phyloP scores from a whole-genome alignment of 805 yeast species.

The Naumovozyma castellii region DNA sequence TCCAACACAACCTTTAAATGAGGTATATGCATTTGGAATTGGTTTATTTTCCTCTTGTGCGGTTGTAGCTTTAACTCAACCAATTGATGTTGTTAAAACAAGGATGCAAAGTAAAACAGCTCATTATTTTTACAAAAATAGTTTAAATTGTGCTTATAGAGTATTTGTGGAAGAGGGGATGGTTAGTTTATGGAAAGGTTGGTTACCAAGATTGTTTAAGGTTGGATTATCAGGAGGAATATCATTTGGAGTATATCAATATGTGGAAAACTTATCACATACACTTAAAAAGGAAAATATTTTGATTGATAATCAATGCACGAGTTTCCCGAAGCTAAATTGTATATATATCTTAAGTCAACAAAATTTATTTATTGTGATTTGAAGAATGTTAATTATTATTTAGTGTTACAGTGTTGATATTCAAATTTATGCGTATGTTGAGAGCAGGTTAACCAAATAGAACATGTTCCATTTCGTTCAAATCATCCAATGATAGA shows the following conservation, averaged over 20 bases:
- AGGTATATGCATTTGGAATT: slow-evolving; percentile 30
- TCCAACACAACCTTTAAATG: slow-evolving; percentile 32
- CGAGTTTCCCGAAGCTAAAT: too few relatives aligned
- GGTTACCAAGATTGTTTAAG: slow-evolving; percentile 59
- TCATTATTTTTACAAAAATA: slow-evolving; percentile 46
- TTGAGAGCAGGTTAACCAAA: slow-evolving; percentile 5
- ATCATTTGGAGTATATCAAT: slow-evolving; percentile 53
- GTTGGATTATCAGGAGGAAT: slow-evolving; percentile 65
- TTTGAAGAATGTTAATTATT: neutral
- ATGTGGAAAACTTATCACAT: slow-evolving; percentile 35
- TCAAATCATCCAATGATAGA: slow-evolving; percentile 20
- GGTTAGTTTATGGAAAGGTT: slow-evolving; percentile 45
- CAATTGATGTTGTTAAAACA: slow-evolving; percentile 79
- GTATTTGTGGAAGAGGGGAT: slow-evolving; percentile 39
- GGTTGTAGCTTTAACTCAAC: slow-evolving; percentile 75
- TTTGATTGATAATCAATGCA: slow-evolving; percentile 2
- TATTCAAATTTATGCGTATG: neutral
- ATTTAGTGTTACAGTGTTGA: neutral
- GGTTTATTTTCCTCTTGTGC: slow-evolving; percentile 63
- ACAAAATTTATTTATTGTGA: neutral
- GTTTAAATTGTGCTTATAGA: slow-evolving; percentile 46
- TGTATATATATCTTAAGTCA: neutral
- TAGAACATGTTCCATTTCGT: slow-evolving; percentile 16
- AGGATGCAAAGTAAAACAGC: slow-evolving; percentile 74
- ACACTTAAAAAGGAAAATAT: slow-evolving; percentile 15